Evolutionary conservation across 768 basidiomycete species (phyloP).

Genomic region (Pilatotrama ljubarskyi): DNA sequence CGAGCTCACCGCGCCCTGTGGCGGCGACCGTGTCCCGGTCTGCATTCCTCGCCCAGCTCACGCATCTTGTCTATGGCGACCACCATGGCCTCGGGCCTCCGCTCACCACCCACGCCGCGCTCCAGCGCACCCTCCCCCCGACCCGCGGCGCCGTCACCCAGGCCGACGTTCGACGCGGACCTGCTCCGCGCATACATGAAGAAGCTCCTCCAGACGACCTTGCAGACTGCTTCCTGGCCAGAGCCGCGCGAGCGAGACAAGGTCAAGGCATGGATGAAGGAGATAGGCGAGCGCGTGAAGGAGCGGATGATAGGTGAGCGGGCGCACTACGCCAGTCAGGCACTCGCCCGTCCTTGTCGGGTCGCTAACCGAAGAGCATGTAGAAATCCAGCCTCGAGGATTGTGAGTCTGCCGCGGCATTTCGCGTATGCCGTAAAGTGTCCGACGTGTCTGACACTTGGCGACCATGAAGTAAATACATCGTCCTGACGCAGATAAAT

Average conservation of each 20-base stretch:
- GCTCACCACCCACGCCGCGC: conserved; percentile 23
- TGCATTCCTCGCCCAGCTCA: background rate
- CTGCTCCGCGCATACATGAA: conserved; percentile 78
- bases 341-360: background rate
- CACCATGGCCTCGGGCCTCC: conserved; percentile 18
- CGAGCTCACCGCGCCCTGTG: conserved; percentile 5
- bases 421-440: conserved; percentile 1
- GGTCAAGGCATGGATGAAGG: conserved; percentile 76
- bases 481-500: conserved; percentile 81
- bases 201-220: conserved; percentile 70
- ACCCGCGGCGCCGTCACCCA: conserved; percentile 48
- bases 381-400: conserved; percentile 75
- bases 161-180: conserved; percentile 67
- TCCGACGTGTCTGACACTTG: conserved; percentile 13
- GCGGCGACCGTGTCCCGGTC: background rate
- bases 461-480: conserved; percentile 65
- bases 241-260: conserved; percentile 67
- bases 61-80: conserved; percentile 15
- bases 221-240: conserved; percentile 67
- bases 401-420: conserved; percentile 57
- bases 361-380: conserved; percentile 8
- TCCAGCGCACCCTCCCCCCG: conserved; percentile 58
- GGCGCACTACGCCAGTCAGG: background rate
- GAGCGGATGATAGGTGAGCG: conserved; percentile 70
- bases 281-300: conserved; percentile 82